Conservation (phyloP, 139 green algal species). For the Closterium sp. region DNA sequence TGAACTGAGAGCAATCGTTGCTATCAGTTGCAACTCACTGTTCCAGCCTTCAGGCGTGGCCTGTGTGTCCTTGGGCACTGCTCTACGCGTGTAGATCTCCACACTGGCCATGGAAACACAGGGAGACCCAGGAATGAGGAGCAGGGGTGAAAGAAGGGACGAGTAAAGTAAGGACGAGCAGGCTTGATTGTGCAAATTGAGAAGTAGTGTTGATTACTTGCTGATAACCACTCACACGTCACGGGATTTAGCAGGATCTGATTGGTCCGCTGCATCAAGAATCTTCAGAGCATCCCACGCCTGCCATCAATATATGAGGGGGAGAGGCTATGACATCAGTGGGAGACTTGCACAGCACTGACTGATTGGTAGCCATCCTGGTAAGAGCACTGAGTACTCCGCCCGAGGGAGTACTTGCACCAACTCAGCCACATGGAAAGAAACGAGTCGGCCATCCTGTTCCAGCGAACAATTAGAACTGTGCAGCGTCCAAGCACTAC, state of each 20-base stretch:
- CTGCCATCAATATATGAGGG: background rate
- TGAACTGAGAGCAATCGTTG: background rate
- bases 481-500: too few species aligned
- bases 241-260: constrained; percentile 6
- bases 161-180: too few species aligned
- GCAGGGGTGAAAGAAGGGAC: background rate
- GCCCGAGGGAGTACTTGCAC: too few species aligned
- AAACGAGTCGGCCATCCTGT: too few species aligned
- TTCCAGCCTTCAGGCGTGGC: constrained; percentile 42
- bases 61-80: constrained; percentile 12
- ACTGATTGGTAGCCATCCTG: too few species aligned
- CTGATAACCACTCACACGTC: constrained; percentile 4
- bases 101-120: constrained; percentile 5
- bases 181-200: too few species aligned
- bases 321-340: too few species aligned
- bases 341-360: too few species aligned
- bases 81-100: constrained; percentile 22
- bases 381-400: too few species aligned
- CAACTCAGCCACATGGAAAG: too few species aligned
- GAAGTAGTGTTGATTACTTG: too few species aligned
- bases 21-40: constrained; percentile 1
- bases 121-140: background rate
- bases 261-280: constrained; percentile 23
- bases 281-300: constrained; percentile 40
- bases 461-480: too few species aligned